Evolutionary conservation across 495 filamentous ascomycete species (phyloP), one percentile per base, ranked within the genome.

Genomic region (Aspergillus cavernicola): DNA sequence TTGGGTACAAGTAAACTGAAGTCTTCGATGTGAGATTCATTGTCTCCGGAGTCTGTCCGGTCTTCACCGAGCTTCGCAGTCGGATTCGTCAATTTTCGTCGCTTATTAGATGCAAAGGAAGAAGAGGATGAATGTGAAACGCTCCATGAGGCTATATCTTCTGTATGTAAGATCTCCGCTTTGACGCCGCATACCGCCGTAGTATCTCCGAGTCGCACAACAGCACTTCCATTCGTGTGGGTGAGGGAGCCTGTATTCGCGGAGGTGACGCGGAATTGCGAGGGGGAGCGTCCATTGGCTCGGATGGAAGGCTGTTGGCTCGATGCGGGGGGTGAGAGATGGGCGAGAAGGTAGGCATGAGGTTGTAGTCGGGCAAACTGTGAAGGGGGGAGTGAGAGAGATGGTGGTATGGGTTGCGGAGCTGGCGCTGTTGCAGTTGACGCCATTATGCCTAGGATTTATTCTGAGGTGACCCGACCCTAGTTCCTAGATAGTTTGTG

Each of bases 281-380:
- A 66, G 12, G 90, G 81, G 3, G 72, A 63, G 53, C 93, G 90
- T 49, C 86, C 87, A 68, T 91, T 93, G 58, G 90, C 85, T 57
- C 92, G 87, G 29, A 78, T 69, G 15, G 83, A 71, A n/a, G 81
- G 69, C 4, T 80, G 70, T 29, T 74, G 71, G 52, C 73, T 72
- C n/a, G 78, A 60, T 28, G 74, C 58, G 22, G 80, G 63, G n/a
- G 83, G 78, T 32, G 84, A 75, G 53, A 98, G 87, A 63, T 91
- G 90, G 24, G 89, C 87, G 65, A 91, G 86, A 44, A 97, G 90
- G 76, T 87, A 97, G 28, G 89, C 84, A 56, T 85, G 82, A 7
- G 93, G 93, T 52, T 90, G 85, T 67, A 98, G 84, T 54, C 91
- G 90, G 52, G 91, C 90, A 67, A 96, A 95, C 62, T 88, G 87